Evolutionary conservation across 163 green algal genomes (phyloP).

Genomic region (Chloroidium sp.): DNA sequence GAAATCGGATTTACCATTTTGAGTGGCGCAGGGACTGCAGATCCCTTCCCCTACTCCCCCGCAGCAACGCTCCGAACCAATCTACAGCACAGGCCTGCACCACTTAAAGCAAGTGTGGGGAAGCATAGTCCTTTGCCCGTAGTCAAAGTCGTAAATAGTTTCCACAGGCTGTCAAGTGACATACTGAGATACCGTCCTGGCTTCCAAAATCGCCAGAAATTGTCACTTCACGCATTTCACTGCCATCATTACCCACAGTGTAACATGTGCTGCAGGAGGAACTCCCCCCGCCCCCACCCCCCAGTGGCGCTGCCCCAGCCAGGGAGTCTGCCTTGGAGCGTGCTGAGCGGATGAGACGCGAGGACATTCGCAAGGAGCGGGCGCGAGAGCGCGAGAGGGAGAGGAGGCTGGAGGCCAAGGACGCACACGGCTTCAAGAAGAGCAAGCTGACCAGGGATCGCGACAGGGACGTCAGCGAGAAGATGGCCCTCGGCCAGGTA

Average conservation of each 20-base stretch:
- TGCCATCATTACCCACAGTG: background rate
- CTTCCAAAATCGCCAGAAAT: too few species aligned
- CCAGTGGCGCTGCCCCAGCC: background rate
- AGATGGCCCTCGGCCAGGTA: constrained; percentile 74
- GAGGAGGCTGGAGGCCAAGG: constrained; percentile 67
- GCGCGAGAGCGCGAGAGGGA: constrained; percentile 84
- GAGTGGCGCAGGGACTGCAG: too few species aligned
- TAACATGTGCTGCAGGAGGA: background rate
- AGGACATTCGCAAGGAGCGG: constrained; percentile 49
- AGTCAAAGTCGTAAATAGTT: too few species aligned
- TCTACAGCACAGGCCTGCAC: too few species aligned
- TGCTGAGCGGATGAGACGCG: constrained; percentile 9
- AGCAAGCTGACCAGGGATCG: constrained; percentile 87
- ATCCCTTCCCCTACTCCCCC: too few species aligned
- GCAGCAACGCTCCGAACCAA: too few species aligned
- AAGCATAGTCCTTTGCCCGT: too few species aligned
- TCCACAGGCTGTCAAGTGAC: too few species aligned
- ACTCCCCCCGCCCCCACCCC: background rate
- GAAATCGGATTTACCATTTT: too few species aligned
- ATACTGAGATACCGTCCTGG: too few species aligned
- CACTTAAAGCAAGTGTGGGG: too few species aligned
- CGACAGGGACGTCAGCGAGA: constrained; percentile 90
- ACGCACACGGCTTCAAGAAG: constrained; percentile 75
- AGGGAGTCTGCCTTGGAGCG: constrained; percentile 11
- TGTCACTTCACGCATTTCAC: too few species aligned